Conservation (phyloP, 495 filamentous ascomycete species). For the Penicillium atrosanguineum region DNA sequence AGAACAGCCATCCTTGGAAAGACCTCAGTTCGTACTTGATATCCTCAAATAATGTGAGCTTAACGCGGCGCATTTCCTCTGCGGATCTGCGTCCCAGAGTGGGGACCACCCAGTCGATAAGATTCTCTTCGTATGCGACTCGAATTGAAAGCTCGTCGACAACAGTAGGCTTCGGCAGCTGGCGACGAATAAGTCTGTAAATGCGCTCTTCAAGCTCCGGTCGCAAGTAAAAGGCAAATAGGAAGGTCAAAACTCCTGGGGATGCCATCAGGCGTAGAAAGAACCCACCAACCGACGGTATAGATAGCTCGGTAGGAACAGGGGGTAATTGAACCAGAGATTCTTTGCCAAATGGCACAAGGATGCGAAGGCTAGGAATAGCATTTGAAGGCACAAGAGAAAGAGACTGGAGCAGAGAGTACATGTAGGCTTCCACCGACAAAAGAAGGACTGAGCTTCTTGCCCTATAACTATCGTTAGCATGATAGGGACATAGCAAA, state of each 20-base stretch:
- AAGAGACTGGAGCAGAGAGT: constrained; percentile 48
- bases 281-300: constrained; percentile 26
- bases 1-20: constrained; percentile 35
- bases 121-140: constrained; percentile 46
- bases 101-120: constrained; percentile 48
- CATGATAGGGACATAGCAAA: background rate
- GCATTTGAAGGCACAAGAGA: constrained; percentile 38
- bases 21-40: constrained; percentile 33
- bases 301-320: constrained; percentile 32
- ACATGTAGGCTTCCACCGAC: constrained; percentile 47
- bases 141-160: constrained; percentile 47
- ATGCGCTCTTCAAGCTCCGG: constrained; percentile 43
- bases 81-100: constrained; percentile 40
- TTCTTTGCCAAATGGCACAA: constrained; percentile 38
- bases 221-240: constrained; percentile 38
- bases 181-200: constrained; percentile 43
- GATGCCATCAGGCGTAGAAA: constrained; percentile 28
- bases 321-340: constrained; percentile 34
- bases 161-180: constrained; percentile 41
- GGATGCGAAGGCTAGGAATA: constrained; percentile 24
- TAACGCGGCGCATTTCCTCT: constrained; percentile 40
- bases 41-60: constrained; percentile 39
- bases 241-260: constrained; percentile 34
- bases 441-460: constrained; percentile 37
- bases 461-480: constrained; percentile 29